These are phyloP conservation scores for Gyrodon lividus DNA, from an alignment of 768 basidiomycete species.

Conservation along the genomic window DNA sequence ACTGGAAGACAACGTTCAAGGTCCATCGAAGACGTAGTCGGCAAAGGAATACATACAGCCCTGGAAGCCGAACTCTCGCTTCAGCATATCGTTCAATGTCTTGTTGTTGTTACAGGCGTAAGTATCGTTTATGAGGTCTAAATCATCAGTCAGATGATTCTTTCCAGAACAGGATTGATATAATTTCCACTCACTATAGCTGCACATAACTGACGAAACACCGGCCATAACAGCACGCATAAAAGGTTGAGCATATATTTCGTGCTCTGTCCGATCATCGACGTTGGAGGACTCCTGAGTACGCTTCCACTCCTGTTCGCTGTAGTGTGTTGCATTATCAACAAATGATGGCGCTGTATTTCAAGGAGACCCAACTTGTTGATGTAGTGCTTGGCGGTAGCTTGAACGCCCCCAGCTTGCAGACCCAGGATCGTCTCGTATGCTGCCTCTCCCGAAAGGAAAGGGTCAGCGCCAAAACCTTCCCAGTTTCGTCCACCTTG, in stretches of 20 bases:
- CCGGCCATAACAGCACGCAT: slow-evolving; percentile 62
- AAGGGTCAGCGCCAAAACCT: slow-evolving; percentile 93
- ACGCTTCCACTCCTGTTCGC: slow-evolving; percentile 38
- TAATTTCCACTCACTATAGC: slow-evolving; percentile 43
- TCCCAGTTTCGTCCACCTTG: slow-evolving; percentile 91
- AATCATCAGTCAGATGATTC: slow-evolving; percentile 17
- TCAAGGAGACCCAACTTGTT: slow-evolving; percentile 52
- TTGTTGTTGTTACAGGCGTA: slow-evolving; percentile 66
- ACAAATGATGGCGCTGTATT: neutral
- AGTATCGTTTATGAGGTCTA: slow-evolving; percentile 56
- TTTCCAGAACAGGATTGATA: neutral
- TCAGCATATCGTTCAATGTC: slow-evolving; percentile 57
- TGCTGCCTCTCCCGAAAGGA: slow-evolving; percentile 71
- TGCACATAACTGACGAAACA: slow-evolving; percentile 67
- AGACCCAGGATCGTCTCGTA: slow-evolving; percentile 82
- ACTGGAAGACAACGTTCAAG: slow-evolving; percentile 29
- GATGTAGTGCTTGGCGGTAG: slow-evolving; percentile 82
- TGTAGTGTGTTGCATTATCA: slow-evolving; percentile 6
- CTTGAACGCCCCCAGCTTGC: slow-evolving; percentile 80
- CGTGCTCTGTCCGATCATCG: slow-evolving; percentile 48
- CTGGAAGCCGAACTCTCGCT: slow-evolving; percentile 65
- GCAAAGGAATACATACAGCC: slow-evolving; percentile 41
- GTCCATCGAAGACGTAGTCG: neutral
- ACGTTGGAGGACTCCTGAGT: slow-evolving; percentile 36
- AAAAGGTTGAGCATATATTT: slow-evolving; percentile 57